phyloP scores from a whole-genome alignment of 208 protist genomes.

The Crithidia expoeki region DNA sequence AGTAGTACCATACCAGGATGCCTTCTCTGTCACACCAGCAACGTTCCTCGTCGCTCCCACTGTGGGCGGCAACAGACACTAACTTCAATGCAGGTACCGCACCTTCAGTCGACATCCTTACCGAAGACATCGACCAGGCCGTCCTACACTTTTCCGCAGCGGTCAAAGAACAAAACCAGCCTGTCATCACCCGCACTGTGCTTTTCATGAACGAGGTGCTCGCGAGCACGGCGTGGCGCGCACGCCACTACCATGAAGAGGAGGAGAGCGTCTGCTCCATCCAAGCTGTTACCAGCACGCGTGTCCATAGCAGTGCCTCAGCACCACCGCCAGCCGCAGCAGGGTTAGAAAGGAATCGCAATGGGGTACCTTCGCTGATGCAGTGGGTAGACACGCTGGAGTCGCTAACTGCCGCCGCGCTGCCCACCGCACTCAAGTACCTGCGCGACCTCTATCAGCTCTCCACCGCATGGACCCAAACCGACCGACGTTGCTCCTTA shows the following conservation, averaged over 20 bases:
- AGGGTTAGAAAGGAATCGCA: neutral
- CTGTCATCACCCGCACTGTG: constrained; percentile 24
- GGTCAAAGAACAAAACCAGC: constrained; percentile 18
- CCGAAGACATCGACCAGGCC: constrained; percentile 43
- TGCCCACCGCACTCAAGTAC: constrained; percentile 36
- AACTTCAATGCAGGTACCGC: neutral
- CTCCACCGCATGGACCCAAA: constrained; percentile 13
- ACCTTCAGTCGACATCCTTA: constrained; percentile 23
- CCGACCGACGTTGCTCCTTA: constrained; percentile 20
- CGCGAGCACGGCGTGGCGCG: constrained; percentile 14
- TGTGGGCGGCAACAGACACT: neutral
- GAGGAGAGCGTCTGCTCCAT: neutral
- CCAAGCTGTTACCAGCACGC: neutral
- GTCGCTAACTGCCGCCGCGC: constrained; percentile 29
- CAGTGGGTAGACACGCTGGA: constrained; percentile 43
- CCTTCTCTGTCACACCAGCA: neutral
- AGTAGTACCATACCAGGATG: neutral
- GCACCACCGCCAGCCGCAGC: neutral
- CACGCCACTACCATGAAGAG: constrained; percentile 9
- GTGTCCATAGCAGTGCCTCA: neutral
- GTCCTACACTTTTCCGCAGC: constrained; percentile 31
- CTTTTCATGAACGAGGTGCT: constrained; percentile 32
- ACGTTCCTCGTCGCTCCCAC: constrained; percentile 3
- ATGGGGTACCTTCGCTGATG: constrained; percentile 28
- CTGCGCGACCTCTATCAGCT: constrained; percentile 34